Evolutionary conservation across 2,329 filamentous ascomycete species (phyloP).

Genomic region (Aspergillus unguis): DNA sequence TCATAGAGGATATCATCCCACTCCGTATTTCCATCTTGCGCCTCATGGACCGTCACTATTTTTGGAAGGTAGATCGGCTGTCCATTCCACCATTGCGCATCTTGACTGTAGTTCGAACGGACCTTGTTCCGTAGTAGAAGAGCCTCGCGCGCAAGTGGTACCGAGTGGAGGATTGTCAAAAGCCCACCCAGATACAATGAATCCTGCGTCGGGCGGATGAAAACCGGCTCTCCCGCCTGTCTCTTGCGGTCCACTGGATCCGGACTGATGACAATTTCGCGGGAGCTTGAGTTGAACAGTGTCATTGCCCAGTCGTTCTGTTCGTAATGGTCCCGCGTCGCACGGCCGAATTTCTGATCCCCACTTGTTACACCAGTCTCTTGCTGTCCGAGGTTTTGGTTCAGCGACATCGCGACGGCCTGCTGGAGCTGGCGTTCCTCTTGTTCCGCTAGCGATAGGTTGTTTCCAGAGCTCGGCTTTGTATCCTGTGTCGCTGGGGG

Average conservation of each 20-base stretch:
- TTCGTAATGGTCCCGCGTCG: conserved; percentile 55
- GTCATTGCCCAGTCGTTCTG: conserved; percentile 55
- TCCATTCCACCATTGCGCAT: conserved; percentile 63
- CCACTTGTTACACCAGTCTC: conserved; percentile 52
- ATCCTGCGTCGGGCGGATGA: conserved; percentile 55
- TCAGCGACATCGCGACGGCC: conserved; percentile 47
- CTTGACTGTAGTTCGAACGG: conserved; percentile 52
- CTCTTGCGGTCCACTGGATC: conserved; percentile 50
- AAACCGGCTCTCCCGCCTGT: conserved; percentile 50
- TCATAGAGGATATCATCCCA: conserved; percentile 53
- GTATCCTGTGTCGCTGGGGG: conserved; percentile 25
- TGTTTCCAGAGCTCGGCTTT: conserved; percentile 25
- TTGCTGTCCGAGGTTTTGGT: conserved; percentile 46
- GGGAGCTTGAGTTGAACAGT: conserved; percentile 44
- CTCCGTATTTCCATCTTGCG: conserved; percentile 31
- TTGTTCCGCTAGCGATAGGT: conserved; percentile 40
- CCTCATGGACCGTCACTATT: conserved; percentile 47
- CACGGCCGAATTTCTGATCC: conserved; percentile 51
- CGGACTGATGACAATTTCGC: conserved; percentile 55
- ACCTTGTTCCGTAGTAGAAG: conserved; percentile 49
- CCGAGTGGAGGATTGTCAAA: conserved; percentile 60
- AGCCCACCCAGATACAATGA: conserved; percentile 56
- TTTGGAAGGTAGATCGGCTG: conserved; percentile 49
- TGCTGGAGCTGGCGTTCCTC: conserved; percentile 46
- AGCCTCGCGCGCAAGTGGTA: conserved; percentile 57